Base-by-base conservation (phyloP, 169 alveolate species). In the Plasmodium gonderi region DNA sequence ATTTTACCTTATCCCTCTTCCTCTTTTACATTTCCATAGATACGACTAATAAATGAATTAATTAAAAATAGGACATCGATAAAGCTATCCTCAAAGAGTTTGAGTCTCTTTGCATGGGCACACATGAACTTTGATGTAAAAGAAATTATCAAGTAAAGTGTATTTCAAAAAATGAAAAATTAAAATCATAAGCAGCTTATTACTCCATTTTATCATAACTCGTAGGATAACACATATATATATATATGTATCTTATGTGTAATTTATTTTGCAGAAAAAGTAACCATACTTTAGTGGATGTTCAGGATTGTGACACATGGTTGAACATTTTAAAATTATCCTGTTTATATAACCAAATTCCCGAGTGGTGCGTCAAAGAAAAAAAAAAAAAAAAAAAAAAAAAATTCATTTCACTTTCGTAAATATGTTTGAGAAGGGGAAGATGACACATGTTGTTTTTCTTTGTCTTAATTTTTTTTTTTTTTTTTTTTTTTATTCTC, bases 61-160 rank as follows among this genome's bases (percentile, higher is more conserved):
- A 90, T 90, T 17, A 90, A 90, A 90, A 90, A 90, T 77, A 42
- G 94, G 33, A 77, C 78, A 2, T 90, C 72, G 31, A 74, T 78
- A 20, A 77, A 79, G 38, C 23, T 90, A 42, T 90, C 94, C 9
- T 90, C 94, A 17, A 90, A 90, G 74, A 90, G 83, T 65, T 76
- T 90, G 67, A 90, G 83, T 78, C 74, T 90, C 17, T 47, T 90
- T 78, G 94, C 94, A 20, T 90, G 94, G 94, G 11, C 94, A 31
- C 14, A 77, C 17, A 90, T 90, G 36, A 51, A 90, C 69, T 76
- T 90, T 90, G 90, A 90, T 31, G 23, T 90, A 77, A 90, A 90
- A 17, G 67, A 64, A 65, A 90, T 90, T 33, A 77, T 90, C 42
- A n/a, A 42, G 94, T 90, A 90, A 78, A 29, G 31, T 42, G 12